Evolutionary conservation across 1,284 basidiomycete species (phyloP).

Genomic region (Caloboletus firmus): DNA sequence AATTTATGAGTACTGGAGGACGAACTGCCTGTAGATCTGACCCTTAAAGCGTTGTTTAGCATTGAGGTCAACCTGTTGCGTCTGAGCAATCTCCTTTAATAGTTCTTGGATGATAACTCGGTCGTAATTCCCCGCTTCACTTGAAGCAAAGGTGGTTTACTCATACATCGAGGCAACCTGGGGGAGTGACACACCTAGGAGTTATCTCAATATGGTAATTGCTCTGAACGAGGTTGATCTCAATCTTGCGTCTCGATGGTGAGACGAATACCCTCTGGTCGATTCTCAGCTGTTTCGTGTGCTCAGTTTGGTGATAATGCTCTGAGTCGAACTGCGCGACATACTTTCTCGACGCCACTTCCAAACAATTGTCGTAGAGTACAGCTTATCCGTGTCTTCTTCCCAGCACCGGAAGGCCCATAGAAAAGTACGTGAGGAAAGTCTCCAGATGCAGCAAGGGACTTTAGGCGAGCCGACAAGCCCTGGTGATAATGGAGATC

Average conservation of each 20-base stretch:
- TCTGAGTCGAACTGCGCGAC: constrained; percentile 11
- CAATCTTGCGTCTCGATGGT: constrained; percentile 92
- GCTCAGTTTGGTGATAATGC: constrained; percentile 3
- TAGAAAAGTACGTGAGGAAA: constrained; percentile 99
- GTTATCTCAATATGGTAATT: constrained; percentile 99
- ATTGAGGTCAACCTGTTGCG: constrained; percentile 94
- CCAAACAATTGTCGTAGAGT: constrained; percentile 91
- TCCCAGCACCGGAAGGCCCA: constrained; percentile 95
- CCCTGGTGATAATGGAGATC: constrained; percentile 88
- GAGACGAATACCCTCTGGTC: constrained; percentile 97
- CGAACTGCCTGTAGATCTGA: constrained; percentile 31
- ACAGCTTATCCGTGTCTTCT: constrained; percentile 95
- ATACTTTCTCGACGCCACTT: constrained; percentile 87
- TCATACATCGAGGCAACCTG: not conserved
- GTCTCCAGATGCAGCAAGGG: constrained; percentile 85
- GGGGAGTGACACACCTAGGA: constrained; percentile 67
- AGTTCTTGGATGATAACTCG: constrained; percentile 96
- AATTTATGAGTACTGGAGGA: constrained; percentile 3
- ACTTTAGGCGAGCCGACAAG: constrained; percentile 78
- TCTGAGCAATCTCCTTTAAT: constrained; percentile 98
- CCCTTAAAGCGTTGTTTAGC: constrained; percentile 98
- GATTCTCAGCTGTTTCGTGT: constrained; percentile 79
- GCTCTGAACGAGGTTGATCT: constrained; percentile 96
- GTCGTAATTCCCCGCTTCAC: constrained; percentile 96
- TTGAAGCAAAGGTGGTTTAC: constrained; percentile 35